Percentiles rank a stretch among this genome's conserved stretches.
Evolutionary conservation across 2,329 filamentous ascomycete species (phyloP).

Genomic region (Colletotrichum plurivorum): DNA sequence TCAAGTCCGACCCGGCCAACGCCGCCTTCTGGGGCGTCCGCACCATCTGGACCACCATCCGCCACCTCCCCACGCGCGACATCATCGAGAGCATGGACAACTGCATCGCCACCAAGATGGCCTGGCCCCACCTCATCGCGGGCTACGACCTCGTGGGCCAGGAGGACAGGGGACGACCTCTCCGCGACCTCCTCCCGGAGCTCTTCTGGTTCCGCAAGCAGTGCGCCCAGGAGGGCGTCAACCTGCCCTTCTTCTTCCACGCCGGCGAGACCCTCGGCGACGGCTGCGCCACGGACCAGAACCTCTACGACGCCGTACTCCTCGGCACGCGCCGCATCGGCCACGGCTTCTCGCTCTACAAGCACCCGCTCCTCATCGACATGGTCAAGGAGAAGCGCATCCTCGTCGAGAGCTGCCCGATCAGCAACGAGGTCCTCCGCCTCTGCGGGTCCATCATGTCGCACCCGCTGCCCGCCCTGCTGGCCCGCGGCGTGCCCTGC

Average conservation of each 20-base stretch:
- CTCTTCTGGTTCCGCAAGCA: conserved; percentile 89
- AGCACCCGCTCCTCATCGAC: conserved; percentile 85
- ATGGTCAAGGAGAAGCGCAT: conserved; percentile 87
- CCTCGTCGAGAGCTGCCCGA: conserved; percentile 84
- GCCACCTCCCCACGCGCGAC: conserved; percentile 71
- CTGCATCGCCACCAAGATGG: conserved; percentile 82
- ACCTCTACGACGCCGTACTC: conserved; percentile 84
- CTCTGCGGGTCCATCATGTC: conserved; percentile 78
- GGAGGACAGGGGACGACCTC: conserved; percentile 79
- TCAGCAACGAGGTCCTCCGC: conserved; percentile 83
- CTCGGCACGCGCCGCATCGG: conserved; percentile 86
- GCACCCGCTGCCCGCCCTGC: conserved; percentile 81
- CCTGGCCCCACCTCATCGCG: conserved; percentile 79
- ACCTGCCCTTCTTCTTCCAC: conserved; percentile 91
- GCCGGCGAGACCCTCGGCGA: conserved; percentile 82
- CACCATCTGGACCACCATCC: conserved; percentile 82
- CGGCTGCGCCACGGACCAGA: conserved; percentile 56
- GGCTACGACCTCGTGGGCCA: conserved; percentile 90
- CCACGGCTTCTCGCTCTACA: conserved; percentile 85
- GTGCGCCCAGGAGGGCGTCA: conserved; percentile 78
- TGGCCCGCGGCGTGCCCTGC: conserved; percentile 83
- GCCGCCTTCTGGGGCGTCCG: conserved; percentile 83
- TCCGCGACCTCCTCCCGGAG: conserved; percentile 80
- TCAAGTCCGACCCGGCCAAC: conserved; percentile 69
- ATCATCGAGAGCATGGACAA: conserved; percentile 84